Percentiles rank a stretch among this genome's conserved stretches.
phyloP scores from a whole-genome alignment of 352 stramenopile genomes.

The Detonula confervacea region DNA sequence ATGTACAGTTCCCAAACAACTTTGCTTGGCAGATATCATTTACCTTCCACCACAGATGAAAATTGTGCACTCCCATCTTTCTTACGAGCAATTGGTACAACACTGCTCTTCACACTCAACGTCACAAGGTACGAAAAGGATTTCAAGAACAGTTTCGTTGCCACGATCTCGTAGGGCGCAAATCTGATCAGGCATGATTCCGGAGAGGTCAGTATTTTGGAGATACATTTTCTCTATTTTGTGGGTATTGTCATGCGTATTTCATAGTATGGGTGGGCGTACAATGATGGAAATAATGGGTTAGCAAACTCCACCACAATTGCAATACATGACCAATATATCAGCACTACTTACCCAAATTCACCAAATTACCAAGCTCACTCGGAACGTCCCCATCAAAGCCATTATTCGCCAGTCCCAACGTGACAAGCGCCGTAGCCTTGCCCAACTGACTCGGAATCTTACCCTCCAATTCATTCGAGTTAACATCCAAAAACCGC shows the following conservation, averaged over 20 bases:
- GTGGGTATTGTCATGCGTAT: background rate
- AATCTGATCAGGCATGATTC: conserved; percentile 41
- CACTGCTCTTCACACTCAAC: conserved; percentile 39
- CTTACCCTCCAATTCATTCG: conserved; percentile 56
- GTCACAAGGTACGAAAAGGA: conserved; percentile 34
- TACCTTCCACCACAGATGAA: too few relatives aligned
- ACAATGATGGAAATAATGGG: background rate
- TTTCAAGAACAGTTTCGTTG: conserved; percentile 38
- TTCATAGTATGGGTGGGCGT: too few relatives aligned
- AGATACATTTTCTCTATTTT: conserved; percentile 46
- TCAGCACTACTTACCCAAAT: conserved; percentile 41
- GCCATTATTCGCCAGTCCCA: conserved; percentile 60
- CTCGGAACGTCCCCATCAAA: conserved; percentile 40
- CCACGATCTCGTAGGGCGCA: conserved; percentile 29
- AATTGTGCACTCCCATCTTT: too few relatives aligned
- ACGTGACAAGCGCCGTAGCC: conserved; percentile 39
- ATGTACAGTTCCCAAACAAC: background rate
- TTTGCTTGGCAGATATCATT: too few relatives aligned
- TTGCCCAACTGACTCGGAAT: conserved; percentile 57
- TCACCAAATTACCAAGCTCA: conserved; percentile 39
- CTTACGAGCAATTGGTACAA: conserved; percentile 49
- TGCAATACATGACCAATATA: background rate
- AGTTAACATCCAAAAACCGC: conserved; percentile 68
- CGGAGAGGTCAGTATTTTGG: conserved; percentile 43
- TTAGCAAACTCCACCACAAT: background rate